phyloP scores from a whole-genome alignment of 257 asterid genomes.

The Nicotiana otophora region DNA sequence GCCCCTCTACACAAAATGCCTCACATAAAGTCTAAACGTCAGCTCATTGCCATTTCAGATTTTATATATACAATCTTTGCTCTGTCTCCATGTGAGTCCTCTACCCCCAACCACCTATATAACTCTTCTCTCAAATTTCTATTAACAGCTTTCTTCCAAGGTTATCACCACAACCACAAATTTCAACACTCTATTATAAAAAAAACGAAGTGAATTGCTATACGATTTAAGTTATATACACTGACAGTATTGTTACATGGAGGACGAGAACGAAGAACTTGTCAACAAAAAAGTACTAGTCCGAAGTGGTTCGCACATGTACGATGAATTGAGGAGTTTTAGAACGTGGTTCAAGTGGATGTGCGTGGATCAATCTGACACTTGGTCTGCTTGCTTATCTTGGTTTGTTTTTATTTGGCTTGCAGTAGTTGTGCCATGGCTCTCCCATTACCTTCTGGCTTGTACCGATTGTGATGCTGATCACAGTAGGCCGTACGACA shows the following conservation, averaged over 20 bases:
- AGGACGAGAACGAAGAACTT: not conserved
- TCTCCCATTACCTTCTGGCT: constrained; percentile 71
- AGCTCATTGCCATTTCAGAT: not conserved
- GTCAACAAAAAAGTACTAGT: not conserved
- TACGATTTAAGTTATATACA: not conserved
- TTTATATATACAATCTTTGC: not conserved
- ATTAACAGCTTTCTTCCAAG: not conserved
- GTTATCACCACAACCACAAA: not conserved
- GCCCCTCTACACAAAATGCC: not conserved
- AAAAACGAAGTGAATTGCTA: not conserved
- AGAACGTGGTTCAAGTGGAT: constrained; percentile 84
- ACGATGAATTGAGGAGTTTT: constrained; percentile 69
- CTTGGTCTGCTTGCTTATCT: constrained; percentile 54
- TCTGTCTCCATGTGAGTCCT: not conserved
- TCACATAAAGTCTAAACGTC: not conserved
- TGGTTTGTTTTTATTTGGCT: constrained; percentile 58
- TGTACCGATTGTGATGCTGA: constrained; percentile 63
- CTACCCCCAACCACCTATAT: not conserved
- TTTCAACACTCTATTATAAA: not conserved
- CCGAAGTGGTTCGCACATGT: constrained; percentile 54
- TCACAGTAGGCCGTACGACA: constrained; percentile 66
- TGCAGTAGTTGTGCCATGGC: constrained; percentile 55
- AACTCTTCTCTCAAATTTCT: not conserved
- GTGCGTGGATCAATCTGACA: constrained; percentile 77
- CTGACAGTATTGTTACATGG: constrained; percentile 19